These are phyloP conservation scores for Sarcodon sp. DNA, from an alignment of 768 basidiomycete species.

Conservation along the genomic window DNA sequence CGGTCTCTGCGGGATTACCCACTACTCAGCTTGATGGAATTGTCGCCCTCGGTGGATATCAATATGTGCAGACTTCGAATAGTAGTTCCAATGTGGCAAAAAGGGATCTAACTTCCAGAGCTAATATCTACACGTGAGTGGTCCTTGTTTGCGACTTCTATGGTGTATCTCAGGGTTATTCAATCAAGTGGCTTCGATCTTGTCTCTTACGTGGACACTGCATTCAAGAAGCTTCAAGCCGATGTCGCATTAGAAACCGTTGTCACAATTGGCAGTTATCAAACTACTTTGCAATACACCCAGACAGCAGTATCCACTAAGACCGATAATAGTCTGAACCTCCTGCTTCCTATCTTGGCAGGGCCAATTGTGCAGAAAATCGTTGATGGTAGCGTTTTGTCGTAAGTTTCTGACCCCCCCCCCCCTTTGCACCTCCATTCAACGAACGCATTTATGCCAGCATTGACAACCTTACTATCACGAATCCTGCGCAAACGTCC, in stretches of 20 bases:
- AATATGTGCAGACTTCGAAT: slow-evolving; percentile 27
- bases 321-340: slow-evolving; percentile 48
- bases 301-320: slow-evolving; percentile 41
- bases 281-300: slow-evolving; percentile 46
- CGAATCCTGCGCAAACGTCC: slow-evolving; percentile 37
- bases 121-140: slow-evolving; percentile 41
- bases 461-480: slow-evolving; percentile 49
- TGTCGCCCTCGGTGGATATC: slow-evolving; percentile 52
- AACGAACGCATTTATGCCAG: slow-evolving; percentile 16
- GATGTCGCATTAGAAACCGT: slow-evolving; percentile 44
- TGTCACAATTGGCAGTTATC: slow-evolving; percentile 53
- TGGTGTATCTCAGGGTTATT: background rate
- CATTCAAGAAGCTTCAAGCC: slow-evolving; percentile 51
- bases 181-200: slow-evolving; percentile 43
- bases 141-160: background rate
- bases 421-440: background rate
- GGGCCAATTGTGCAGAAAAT: slow-evolving; percentile 66
- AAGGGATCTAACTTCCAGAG: background rate
- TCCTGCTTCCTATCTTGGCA: slow-evolving; percentile 58
- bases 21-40: slow-evolving; percentile 54
- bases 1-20: slow-evolving; percentile 47
- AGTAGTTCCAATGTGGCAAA: slow-evolving; percentile 4
- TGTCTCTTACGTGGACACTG: slow-evolving; percentile 46
- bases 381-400: slow-evolving; percentile 41
- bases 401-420: slow-evolving; percentile 19